These are phyloP conservation scores for Mallotus repandus DNA, from an alignment of 441 rosid species.

Conservation along the genomic window DNA sequence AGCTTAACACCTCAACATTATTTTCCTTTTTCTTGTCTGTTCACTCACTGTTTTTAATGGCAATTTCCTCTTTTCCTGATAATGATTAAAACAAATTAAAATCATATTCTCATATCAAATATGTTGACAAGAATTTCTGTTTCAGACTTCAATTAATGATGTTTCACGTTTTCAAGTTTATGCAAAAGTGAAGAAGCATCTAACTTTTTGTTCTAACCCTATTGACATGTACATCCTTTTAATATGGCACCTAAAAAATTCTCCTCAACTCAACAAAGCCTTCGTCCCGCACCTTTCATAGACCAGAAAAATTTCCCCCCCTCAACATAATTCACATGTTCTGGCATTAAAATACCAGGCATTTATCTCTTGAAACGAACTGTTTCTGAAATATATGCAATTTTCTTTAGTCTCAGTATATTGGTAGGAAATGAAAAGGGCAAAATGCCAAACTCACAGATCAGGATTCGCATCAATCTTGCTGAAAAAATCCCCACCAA, in stretches of 20 bases:
- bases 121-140: background rate
- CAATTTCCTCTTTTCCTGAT: background rate
- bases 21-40: background rate
- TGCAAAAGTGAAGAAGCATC: background rate
- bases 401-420: background rate
- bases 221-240: background rate
- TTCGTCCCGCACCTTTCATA: background rate
- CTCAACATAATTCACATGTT: background rate
- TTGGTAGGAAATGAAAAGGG: background rate
- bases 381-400: background rate
- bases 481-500: slow-evolving; percentile 74
- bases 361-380: background rate
- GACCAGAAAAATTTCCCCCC: background rate
- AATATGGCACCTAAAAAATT: background rate
- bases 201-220: background rate
- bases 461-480: slow-evolving; percentile 96
- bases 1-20: no score
- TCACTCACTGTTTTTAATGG: background rate
- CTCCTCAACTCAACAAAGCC: background rate
- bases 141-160: background rate
- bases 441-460: slow-evolving; percentile 58
- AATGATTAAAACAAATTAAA: background rate
- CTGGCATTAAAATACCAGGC: background rate
- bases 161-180: background rate
- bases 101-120: background rate